phyloP scores from a whole-genome alignment of 164 flowering plant genomes.

The Macadamia tetraphylla region DNA sequence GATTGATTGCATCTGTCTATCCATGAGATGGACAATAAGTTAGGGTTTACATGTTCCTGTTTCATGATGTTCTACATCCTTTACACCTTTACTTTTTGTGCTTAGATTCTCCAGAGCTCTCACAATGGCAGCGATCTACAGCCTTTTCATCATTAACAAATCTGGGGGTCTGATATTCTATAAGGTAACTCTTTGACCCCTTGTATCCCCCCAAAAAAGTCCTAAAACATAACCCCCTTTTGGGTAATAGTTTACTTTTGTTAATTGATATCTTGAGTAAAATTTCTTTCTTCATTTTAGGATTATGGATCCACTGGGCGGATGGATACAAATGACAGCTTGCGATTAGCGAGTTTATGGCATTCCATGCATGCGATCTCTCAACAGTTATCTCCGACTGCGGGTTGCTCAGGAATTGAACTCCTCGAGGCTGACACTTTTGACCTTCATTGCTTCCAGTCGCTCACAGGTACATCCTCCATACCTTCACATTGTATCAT shows the following conservation, averaged over 20 bases:
- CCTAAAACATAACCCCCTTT: too few species aligned
- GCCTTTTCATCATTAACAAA: constrained; percentile 92
- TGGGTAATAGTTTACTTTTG: background rate
- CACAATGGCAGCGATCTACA: constrained; percentile 77
- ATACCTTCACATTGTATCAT: too few species aligned
- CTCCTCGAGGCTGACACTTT: constrained; percentile 90
- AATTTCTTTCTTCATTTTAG: constrained; percentile 19
- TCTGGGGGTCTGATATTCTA: constrained; percentile 91
- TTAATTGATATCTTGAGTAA: background rate
- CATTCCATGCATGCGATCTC: constrained; percentile 98
- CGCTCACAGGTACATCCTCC: constrained; percentile 64
- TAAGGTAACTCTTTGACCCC: constrained; percentile 41
- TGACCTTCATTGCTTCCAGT: constrained; percentile 92
- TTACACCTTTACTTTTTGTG: background rate
- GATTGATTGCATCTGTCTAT: too few species aligned
- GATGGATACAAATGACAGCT: constrained; percentile 91
- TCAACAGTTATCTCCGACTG: constrained; percentile 77
- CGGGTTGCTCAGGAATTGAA: constrained; percentile 80
- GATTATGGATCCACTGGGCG: constrained; percentile 89
- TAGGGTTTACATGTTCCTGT: too few species aligned
- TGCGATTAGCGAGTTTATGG: constrained; percentile 93
- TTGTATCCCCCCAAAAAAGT: background rate
- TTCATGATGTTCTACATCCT: too few species aligned
- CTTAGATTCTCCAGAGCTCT: background rate
- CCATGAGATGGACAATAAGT: too few species aligned